Base-by-base conservation (phyloP, 345 rosid species). In the Eucalyptus decipiens region DNA sequence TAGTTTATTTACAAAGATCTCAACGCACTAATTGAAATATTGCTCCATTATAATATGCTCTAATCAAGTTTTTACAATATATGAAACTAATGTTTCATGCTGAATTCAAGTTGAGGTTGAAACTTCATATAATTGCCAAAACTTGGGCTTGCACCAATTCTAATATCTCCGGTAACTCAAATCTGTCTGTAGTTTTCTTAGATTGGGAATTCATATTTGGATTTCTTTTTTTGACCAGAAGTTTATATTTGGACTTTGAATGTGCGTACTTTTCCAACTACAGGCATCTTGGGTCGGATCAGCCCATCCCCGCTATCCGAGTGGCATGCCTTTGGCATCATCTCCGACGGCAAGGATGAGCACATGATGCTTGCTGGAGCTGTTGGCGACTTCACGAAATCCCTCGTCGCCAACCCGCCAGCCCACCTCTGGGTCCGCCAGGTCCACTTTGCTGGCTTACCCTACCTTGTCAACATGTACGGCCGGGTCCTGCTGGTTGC, bases 361-460 rank as follows among this genome's bases (percentile, higher is more conserved):
- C 99, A 97, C 93, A 93, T 96, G 98, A 96, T 97, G 99, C 93
- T 97, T 7, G 97, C 98, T 3, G 98, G 98, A 43, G 98, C 98
- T 15, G 99, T 96, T 10, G 99, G 99, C 1, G 98, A 97, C 90
- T 96, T 95, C 90, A 97, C 98, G 2, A 96, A 93, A 89, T 94
- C 95, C 12, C 87, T 97, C 65, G 95, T 95, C 54, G 52, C 94
- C 23, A 91, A 95, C 37, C 96, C 96, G 4, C 99, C 98, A 4
- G 94, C 90, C 69, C 98, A 97, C 88, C 91, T 97, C 87, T 96
- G 99, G 98, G 98, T 95, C 43, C 93, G 98, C 42, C 92, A 93
- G 88, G 94, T 95, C 88, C 98, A 94, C 91, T 97, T 96, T 67
- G 98, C 96, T 0, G 98, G 98, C 21, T 90, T 97, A 80, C 98